Evolutionary conservation across 169 alveolate species (phyloP).

Genomic region (Plasmodium yoelii): DNA sequence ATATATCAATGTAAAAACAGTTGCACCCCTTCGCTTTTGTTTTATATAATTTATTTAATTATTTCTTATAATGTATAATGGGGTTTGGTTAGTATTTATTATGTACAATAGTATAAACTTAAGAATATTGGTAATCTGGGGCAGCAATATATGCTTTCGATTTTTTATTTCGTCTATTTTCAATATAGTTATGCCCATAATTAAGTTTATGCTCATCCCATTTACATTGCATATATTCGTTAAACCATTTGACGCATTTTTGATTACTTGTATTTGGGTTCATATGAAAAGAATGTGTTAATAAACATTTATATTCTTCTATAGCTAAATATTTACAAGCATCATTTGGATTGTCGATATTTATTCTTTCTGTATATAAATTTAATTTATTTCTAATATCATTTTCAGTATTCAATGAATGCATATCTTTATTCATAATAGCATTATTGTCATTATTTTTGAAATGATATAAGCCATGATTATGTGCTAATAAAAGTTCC

Average conservation of each 20-base stretch:
- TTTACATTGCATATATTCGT: slow-evolving; percentile 91
- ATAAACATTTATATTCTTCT: slow-evolving; percentile 86
- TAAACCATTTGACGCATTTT: slow-evolving; percentile 91
- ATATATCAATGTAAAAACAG: too few species aligned
- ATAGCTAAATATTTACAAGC: slow-evolving; percentile 87
- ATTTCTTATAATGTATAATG: too few species aligned
- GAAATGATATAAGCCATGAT: slow-evolving; percentile 78
- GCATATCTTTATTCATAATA: slow-evolving; percentile 42
- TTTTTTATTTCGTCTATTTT: slow-evolving; percentile 85
- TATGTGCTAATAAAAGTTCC: slow-evolving; percentile 79
- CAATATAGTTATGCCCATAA: slow-evolving; percentile 86
- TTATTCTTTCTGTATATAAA: slow-evolving; percentile 80
- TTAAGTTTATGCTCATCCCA: slow-evolving; percentile 91
- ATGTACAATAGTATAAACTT: background rate
- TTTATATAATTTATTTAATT: too few species aligned
- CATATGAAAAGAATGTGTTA: slow-evolving; percentile 78
- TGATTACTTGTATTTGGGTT: slow-evolving; percentile 86
- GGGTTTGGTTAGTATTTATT: too few species aligned
- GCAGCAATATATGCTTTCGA: slow-evolving; percentile 91
- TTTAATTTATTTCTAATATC: slow-evolving; percentile 76
- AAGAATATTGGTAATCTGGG: slow-evolving; percentile 90
- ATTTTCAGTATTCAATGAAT: slow-evolving; percentile 73
- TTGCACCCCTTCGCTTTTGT: too few species aligned
- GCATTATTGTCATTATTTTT: slow-evolving; percentile 56
- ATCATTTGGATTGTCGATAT: slow-evolving; percentile 87